Evolutionary conservation across 2,329 filamentous ascomycete species (phyloP).

Genomic region (Ascochyta fabae): DNA sequence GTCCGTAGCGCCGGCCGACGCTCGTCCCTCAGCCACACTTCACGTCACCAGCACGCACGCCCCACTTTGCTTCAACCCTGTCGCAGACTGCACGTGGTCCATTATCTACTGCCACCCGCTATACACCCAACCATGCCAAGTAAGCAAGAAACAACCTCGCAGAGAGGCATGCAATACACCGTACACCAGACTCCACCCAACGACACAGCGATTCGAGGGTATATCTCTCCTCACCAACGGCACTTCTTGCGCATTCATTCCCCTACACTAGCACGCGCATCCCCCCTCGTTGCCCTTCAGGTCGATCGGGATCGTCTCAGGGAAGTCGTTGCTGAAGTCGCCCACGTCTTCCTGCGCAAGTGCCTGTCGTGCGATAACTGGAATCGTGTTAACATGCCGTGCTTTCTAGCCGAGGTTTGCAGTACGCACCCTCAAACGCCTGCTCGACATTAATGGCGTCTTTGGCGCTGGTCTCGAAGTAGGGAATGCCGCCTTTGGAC

Average conservation of each 20-base stretch:
- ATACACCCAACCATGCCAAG: conserved; percentile 17
- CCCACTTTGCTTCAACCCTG: neutral
- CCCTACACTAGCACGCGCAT: conserved; percentile 75
- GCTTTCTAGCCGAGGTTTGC: neutral
- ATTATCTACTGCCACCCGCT: conserved; percentile 19
- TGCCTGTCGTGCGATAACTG: conserved; percentile 95
- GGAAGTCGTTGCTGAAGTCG: conserved; percentile 96
- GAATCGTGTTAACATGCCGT: conserved; percentile 9
- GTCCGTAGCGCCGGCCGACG: conserved; percentile 9
- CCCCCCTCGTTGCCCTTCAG: conserved; percentile 92
- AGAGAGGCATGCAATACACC: conserved; percentile 26
- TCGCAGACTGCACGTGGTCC: conserved; percentile 7
- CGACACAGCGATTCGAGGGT: conserved; percentile 7
- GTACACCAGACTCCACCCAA: conserved; percentile 37
- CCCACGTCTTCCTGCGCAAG: conserved; percentile 96
- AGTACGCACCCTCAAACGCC: conserved; percentile 67
- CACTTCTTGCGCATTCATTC: conserved; percentile 8
- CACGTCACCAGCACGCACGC: conserved; percentile 23
- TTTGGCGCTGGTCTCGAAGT: conserved; percentile 99
- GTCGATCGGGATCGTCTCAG: conserved; percentile 97
- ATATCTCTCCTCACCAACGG: conserved; percentile 12
- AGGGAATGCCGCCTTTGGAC: conserved; percentile 95
- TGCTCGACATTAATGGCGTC: conserved; percentile 98
- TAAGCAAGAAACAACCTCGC: conserved; percentile 21
- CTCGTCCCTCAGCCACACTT: conserved; percentile 23